phyloP scores from a whole-genome alignment of 805 yeast species.

The Ogataea nakhonphanomensis region DNA sequence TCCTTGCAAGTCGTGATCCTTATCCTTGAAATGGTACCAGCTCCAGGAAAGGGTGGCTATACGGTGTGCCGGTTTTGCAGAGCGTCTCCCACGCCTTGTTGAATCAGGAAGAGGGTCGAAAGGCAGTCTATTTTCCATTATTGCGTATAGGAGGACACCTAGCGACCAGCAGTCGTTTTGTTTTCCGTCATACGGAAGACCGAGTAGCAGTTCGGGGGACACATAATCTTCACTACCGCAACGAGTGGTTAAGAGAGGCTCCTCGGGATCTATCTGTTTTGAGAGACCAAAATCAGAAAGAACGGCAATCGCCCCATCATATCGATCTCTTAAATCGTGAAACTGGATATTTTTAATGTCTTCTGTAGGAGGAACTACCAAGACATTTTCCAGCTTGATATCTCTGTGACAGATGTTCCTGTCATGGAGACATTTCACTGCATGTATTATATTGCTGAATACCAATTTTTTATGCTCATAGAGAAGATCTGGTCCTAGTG shows the following conservation, averaged over 20 bases:
- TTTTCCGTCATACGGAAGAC: conserved; percentile 86
- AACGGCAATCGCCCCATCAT: conserved; percentile 39
- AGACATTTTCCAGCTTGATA: conserved; percentile 80
- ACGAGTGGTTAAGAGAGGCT: conserved; percentile 72
- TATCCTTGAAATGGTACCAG: conserved; percentile 57
- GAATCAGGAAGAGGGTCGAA: conserved; percentile 78
- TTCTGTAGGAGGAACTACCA: conserved; percentile 39
- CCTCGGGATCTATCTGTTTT: conserved; percentile 55
- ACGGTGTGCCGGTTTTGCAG: conserved; percentile 71
- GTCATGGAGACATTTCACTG: conserved; percentile 69
- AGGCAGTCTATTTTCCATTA: conserved; percentile 84
- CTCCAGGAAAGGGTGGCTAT: conserved; percentile 92
- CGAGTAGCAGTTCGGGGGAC: conserved; percentile 89
- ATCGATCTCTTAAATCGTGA: neutral
- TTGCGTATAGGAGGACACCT: conserved; percentile 84
- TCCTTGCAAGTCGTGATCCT: conserved; percentile 21
- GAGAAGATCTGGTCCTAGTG: conserved; percentile 39
- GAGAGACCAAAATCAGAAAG: conserved; percentile 90
- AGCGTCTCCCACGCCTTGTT: conserved; percentile 41
- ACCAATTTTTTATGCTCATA: conserved; percentile 55
- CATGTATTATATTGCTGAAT: conserved; percentile 66
- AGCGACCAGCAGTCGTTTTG: conserved; percentile 93
- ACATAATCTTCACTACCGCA: conserved; percentile 98
- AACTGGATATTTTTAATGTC: conserved; percentile 25
- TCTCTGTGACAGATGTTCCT: conserved; percentile 81